These are phyloP conservation scores for Andrographis paniculata DNA, from an alignment of 305 asterid species.

Conservation along the genomic window DNA sequence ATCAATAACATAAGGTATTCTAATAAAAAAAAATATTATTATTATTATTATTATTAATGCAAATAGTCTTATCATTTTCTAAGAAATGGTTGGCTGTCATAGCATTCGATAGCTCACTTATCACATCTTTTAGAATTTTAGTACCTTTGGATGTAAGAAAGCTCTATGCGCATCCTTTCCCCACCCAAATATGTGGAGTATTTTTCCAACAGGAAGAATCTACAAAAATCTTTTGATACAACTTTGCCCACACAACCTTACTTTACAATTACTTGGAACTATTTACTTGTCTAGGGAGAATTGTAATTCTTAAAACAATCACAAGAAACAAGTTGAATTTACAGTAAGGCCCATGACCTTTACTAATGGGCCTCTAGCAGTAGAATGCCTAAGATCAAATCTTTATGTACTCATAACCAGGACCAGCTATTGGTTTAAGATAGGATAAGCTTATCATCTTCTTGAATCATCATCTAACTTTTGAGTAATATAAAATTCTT, in stretches of 20 bases:
- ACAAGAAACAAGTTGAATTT: too few relatives aligned
- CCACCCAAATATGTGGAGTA: background rate
- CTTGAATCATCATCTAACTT: background rate
- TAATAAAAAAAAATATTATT: too few relatives aligned
- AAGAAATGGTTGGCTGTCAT: too few relatives aligned
- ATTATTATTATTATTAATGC: too few relatives aligned
- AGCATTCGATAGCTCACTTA: too few relatives aligned
- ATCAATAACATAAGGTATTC: too few relatives aligned
- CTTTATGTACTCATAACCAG: background rate
- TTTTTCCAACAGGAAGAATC: background rate
- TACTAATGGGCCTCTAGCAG: background rate
- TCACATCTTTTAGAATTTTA: too few relatives aligned
- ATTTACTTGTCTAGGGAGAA: too few relatives aligned
- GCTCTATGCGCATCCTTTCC: background rate
- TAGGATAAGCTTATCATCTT: background rate
- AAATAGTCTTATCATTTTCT: too few relatives aligned
- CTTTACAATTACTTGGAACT: background rate
- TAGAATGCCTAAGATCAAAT: background rate
- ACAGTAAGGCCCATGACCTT: too few relatives aligned
- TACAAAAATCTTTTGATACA: background rate
- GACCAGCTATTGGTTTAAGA: background rate
- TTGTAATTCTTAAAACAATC: too few relatives aligned
- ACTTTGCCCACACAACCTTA: background rate
- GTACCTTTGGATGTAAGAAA: background rate
- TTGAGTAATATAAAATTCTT: background rate